A percentile compares a stretch with the other conserved stretches of the same genome.
phyloP scores from a whole-genome alignment of 495 filamentous ascomycete species.

The Usnea hakonensis region DNA sequence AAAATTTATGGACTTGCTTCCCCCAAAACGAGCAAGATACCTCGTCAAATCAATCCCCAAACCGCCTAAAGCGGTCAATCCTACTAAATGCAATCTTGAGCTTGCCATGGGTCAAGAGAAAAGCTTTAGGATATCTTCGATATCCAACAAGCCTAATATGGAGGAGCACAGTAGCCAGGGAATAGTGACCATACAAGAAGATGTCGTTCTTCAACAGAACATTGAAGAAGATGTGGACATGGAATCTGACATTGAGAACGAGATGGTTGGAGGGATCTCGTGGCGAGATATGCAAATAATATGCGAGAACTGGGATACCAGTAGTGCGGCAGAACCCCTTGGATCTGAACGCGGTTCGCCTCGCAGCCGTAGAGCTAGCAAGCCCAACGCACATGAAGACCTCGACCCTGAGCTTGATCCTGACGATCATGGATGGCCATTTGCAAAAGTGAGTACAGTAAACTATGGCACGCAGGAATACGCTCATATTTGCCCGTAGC shows the following conservation, averaged over 20 bases:
- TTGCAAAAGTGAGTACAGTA: constrained; percentile 4
- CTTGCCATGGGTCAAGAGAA: constrained; percentile 73
- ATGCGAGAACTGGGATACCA: constrained; percentile 74
- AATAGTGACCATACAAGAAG: constrained; percentile 49
- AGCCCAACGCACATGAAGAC: constrained; percentile 12
- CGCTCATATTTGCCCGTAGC: constrained; percentile 36
- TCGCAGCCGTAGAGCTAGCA: neutral
- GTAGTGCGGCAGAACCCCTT: constrained; percentile 35
- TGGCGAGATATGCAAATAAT: constrained; percentile 68
- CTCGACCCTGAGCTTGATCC: neutral
- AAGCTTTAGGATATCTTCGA: constrained; percentile 60
- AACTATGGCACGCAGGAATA: neutral
- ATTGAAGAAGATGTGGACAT: constrained; percentile 48
- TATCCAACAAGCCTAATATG: constrained; percentile 44
- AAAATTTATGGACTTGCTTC: constrained; percentile 65
- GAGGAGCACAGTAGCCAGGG: constrained; percentile 49
- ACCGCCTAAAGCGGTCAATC: constrained; percentile 69
- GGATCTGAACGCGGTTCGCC: constrained; percentile 19
- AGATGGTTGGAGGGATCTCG: constrained; percentile 58
- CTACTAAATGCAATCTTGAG: constrained; percentile 81
- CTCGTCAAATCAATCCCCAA: constrained; percentile 61
- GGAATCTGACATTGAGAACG: constrained; percentile 53
- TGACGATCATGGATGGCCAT: neutral
- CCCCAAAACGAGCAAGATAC: constrained; percentile 63
- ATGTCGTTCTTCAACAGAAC: constrained; percentile 39